Evolutionary conservation across 495 filamentous ascomycete genomes (phyloP), one percentile per base, ranked within the genome.

Genomic region (Xylaria intraflava): DNA sequence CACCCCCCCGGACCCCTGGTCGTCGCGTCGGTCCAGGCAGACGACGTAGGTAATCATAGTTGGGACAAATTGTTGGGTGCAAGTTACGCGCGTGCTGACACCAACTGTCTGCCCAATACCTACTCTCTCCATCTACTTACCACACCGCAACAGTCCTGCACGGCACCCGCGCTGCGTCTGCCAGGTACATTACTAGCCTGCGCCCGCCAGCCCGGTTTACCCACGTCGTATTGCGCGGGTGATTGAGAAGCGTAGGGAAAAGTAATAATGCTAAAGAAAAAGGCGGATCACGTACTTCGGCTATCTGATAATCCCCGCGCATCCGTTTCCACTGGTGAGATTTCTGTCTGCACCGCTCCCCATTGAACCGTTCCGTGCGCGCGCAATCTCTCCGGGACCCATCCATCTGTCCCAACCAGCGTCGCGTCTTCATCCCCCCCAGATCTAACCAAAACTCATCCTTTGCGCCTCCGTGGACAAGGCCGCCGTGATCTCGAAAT

Each of bases 161-260:
- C 53, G 55, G 56, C 48, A 53, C 41, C n/a, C 44, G 55, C 54
- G n/a, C 51, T 53, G 40, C 51, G 50, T 52, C 51, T 53, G 50
- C 46, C 50, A 59, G 50, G 52, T 45, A 55, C 55, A 40, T 55
- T 51, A 48, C 49, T 45, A 48, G 49, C 49, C 57, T 55, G 50
- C 51, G 55, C 53, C 52, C 24, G 36, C 44, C 55, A 52, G 35
- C 49, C 43, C 53, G 46, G 47, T 30, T 45, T 46, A 50, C 46
- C 53, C 46, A 62, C 51, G 64, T 66, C 64, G 64, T 64, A 66
- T 64, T 66, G 62, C 64, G 61, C 61, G 58, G 61, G 55, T 49
- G 44, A 55, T 50, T 54, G 20, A 55, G 48, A 61, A 59, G 55
- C 52, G 53, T 49, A 64, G 52, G 55, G 59, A 58, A 54, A 63